Evolutionary conservation across 2,329 filamentous ascomycete species (phyloP).

Genomic region (Calonectria naviculata): DNA sequence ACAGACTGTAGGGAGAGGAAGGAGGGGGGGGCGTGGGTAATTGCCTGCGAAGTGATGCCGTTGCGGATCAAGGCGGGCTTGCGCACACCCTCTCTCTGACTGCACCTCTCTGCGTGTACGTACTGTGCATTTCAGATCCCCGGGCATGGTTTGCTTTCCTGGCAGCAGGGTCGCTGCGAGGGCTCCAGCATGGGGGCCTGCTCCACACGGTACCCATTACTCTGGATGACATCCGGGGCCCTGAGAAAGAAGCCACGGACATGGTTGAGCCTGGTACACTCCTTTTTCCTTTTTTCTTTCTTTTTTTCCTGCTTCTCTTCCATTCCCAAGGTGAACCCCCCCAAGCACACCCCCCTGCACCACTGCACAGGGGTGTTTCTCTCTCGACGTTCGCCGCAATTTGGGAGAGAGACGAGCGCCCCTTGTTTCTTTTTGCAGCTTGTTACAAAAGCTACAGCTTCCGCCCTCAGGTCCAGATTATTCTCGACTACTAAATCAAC

Average conservation of each 20-base stretch:
- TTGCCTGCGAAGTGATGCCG: constrained; percentile 1
- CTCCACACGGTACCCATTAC: constrained; percentile 1
- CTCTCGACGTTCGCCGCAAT: constrained; percentile 5
- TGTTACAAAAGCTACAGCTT: constrained; percentile 40
- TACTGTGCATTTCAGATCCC: constrained; percentile 15
- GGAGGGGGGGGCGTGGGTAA: not conserved
- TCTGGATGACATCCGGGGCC: constrained; percentile 33
- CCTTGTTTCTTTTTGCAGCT: constrained; percentile 25
- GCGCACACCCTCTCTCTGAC: not conserved
- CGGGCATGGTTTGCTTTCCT: constrained; percentile 8
- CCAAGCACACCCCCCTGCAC: not conserved
- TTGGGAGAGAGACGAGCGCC: constrained; percentile 5
- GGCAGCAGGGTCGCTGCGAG: not conserved
- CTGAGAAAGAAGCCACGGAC: constrained; percentile 32
- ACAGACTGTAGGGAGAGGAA: not conserved
- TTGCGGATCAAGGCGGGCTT: constrained; percentile 14
- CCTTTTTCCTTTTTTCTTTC: not conserved
- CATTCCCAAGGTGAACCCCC: constrained; percentile 27
- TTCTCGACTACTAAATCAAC: not conserved
- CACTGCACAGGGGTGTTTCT: not conserved
- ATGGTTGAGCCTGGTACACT: constrained; percentile 35
- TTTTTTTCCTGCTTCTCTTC: not conserved
- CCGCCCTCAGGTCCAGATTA: constrained; percentile 28
- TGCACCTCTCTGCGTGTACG: not conserved
- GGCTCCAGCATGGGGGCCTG: constrained; percentile 16